These are phyloP conservation scores for Cyberlindnera sargentensis DNA, from an alignment of 805 yeast genomes.

Conservation along the genomic window DNA sequence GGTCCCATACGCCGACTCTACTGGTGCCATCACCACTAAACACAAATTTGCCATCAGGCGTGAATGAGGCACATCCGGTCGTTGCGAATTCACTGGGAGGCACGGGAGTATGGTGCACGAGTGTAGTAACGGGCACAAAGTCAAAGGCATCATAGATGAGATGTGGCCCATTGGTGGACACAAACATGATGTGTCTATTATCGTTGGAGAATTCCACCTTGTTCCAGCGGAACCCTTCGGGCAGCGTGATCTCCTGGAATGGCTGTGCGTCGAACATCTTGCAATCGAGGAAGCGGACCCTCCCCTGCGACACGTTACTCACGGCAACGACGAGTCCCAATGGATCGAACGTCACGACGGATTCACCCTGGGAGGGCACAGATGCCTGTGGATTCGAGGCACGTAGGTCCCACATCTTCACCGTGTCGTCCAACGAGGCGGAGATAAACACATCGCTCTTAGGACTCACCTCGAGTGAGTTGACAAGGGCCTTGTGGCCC, in stretches of 20 bases:
- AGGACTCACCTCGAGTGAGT: slow-evolving; percentile 67
- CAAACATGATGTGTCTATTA: slow-evolving; percentile 57
- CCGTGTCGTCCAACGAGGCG: slow-evolving; percentile 69
- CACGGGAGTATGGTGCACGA: slow-evolving; percentile 43
- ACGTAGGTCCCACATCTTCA: slow-evolving; percentile 82
- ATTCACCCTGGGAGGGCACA: slow-evolving; percentile 46
- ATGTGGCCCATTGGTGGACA: slow-evolving; percentile 50
- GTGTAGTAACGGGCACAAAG: slow-evolving; percentile 42
- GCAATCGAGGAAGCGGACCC: slow-evolving; percentile 54
- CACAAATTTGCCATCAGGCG: slow-evolving; percentile 62
- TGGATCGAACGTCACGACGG: slow-evolving; percentile 70
- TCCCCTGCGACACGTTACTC: slow-evolving; percentile 37
- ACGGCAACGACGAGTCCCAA: slow-evolving; percentile 77
- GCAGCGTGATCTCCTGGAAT: slow-evolving; percentile 39
- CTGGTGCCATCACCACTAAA: slow-evolving; percentile 56
- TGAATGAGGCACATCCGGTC: slow-evolving; percentile 50
- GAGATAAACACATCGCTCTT: slow-evolving; percentile 56
- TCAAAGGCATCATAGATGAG: slow-evolving; percentile 63
- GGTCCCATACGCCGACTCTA: slow-evolving; percentile 34
- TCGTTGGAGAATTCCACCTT: slow-evolving; percentile 75
- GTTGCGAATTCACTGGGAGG: slow-evolving; percentile 39
- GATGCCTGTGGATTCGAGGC: slow-evolving; percentile 59
- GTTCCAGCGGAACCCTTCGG: slow-evolving; percentile 40
- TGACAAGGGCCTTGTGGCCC: slow-evolving; percentile 80
- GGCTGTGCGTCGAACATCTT: slow-evolving; percentile 52